Evolutionary conservation across 2,329 filamentous ascomycete genomes (phyloP), one percentile per base, ranked within the genome.

Genomic region (Gliomastix tumulicola): DNA sequence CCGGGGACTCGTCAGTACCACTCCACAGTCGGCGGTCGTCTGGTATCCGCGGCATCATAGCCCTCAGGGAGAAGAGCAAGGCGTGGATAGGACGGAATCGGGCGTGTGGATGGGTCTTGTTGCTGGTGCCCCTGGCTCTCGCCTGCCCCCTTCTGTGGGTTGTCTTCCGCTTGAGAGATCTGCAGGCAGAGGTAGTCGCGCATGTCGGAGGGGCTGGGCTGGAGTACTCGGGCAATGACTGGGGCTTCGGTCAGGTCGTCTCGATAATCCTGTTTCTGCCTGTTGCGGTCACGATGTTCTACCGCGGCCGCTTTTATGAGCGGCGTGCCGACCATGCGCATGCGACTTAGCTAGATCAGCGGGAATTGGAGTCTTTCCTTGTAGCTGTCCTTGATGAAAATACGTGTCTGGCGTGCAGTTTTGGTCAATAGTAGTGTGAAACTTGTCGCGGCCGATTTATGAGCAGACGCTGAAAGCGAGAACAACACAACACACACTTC

Each of bases 361-460:
- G n/a, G n/a, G n/a, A n/a, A n/a, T n/a, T n/a, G n/a, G n/a, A n/a
- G n/a, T n/a, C n/a, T n/a, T n/a, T n/a, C n/a, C n/a, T n/a, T n/a
- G n/a, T n/a, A n/a, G n/a, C n/a, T n/a, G n/a, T n/a, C 23, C 9
- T n/a, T 25, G 23, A 25, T 25, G 9, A n/a, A 25, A 9, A n/a
- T n/a, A 25, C 23, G n/a, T 9, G 23, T n/a, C n/a, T n/a, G n/a
- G 21, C 22, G 50, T 56, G 57, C 45, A 58, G 43, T n/a, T n/a
- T n/a, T n/a, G n/a, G 30, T 50, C 46, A 40, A 45, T 48, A 39
- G 46, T 52, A 36, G 48, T 46, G 30, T n/a, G n/a, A n/a, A 57
- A 25, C 21, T n/a, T n/a, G n/a, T n/a, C n/a, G n/a, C n/a, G n/a
- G n/a, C n/a, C n/a, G n/a, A n/a, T n/a, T n/a, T n/a, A n/a, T n/a